Percentiles rank a stretch among this genome's conserved stretches.
phyloP scores from a whole-genome alignment of 129 eudicot genomes.

The Tagetes erecta region DNA sequence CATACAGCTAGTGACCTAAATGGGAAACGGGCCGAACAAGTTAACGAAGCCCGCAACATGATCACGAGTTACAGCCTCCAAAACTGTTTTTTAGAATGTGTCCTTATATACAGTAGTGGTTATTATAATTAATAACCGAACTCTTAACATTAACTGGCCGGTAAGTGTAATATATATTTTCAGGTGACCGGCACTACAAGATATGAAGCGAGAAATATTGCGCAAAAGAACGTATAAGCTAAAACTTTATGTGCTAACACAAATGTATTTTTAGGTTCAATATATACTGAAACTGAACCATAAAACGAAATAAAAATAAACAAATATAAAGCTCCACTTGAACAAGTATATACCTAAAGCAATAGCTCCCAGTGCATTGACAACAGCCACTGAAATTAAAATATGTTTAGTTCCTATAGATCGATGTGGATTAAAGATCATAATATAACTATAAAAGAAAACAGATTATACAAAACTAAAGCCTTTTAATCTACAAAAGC shows the following conservation, averaged over 20 bases:
- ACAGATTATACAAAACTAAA: too few relatives aligned
- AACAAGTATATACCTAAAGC: slow-evolving; percentile 63
- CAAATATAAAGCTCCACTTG: slow-evolving; percentile 11
- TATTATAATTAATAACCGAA: slow-evolving; percentile 1
- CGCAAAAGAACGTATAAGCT: background rate
- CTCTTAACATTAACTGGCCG: background rate
- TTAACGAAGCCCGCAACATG: background rate
- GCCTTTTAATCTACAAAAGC: too few relatives aligned
- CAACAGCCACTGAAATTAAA: slow-evolving; percentile 61
- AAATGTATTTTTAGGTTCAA: background rate
- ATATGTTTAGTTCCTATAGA: background rate
- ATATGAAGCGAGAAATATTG: background rate
- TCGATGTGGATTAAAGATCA: background rate
- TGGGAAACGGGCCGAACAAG: background rate
- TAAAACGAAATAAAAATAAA: background rate
- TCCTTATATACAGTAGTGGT: too few relatives aligned
- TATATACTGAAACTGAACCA: slow-evolving; percentile 15
- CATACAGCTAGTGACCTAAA: background rate
- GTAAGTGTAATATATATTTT: background rate
- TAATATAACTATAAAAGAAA: background rate
- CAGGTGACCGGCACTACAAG: background rate
- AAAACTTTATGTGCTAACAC: background rate
- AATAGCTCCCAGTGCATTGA: slow-evolving; percentile 86
- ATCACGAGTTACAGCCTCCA: background rate
- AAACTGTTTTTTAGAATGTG: background rate